Evolutionary conservation across 257 asterid species (phyloP).

Genomic region (Ehretia macrophylla): DNA sequence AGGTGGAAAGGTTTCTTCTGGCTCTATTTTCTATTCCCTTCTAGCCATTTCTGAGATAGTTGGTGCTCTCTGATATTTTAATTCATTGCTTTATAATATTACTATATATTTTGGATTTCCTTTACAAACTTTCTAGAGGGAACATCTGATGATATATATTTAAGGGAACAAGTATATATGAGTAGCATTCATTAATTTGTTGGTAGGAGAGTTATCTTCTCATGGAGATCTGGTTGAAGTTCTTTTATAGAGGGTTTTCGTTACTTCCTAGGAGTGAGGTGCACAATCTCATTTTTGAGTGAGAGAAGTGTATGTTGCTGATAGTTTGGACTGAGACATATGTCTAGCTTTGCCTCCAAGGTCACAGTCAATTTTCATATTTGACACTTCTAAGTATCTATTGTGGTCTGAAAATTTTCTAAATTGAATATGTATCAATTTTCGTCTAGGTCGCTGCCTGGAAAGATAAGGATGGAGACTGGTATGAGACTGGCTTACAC

Average conservation of each 20-base stretch:
- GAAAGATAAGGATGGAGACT: conserved; percentile 96
- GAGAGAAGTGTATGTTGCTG: no score
- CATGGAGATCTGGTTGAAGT: no score
- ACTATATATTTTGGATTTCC: no score
- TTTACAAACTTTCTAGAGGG: no score
- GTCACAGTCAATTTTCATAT: neutral
- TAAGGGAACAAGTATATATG: no score
- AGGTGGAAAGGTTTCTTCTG: conserved; percentile 76
- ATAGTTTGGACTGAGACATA: neutral
- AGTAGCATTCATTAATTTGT: no score
- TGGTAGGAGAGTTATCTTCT: no score
- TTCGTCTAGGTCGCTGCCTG: conserved; percentile 79
- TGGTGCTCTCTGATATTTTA: neutral
- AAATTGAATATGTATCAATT: conserved; percentile 19
- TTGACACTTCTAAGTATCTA: neutral
- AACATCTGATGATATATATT: no score
- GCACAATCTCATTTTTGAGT: no score
- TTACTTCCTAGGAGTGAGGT: no score
- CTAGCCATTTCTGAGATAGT: neutral
- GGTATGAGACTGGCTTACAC: conserved; percentile 97
- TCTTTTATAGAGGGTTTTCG: no score
- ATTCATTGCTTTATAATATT: no score
- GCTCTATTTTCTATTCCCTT: neutral
- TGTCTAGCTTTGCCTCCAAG: neutral
- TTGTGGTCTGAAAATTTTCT: neutral